Base-by-base conservation (phyloP, 2,329 filamentous ascomycete genomes). In the Aspergillus cejpii region DNA sequence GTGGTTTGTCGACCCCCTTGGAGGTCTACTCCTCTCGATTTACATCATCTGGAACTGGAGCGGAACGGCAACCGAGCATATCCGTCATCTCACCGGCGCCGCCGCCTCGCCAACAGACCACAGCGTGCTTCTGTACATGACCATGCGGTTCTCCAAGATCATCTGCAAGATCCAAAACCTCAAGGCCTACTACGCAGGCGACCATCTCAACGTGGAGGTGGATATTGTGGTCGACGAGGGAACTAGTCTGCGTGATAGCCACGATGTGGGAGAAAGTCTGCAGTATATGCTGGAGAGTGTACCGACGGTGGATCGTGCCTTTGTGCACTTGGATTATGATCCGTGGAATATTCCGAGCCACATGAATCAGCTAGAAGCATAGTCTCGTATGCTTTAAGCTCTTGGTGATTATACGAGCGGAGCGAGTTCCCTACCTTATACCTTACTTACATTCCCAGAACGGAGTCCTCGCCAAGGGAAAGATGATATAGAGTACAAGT, bases 81-180 rank as follows among this genome's bases (percentile, higher is more conserved):
- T 82, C 11, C 78, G 76, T 70, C 70, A 81, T 19, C 69, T 82
- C 4, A 79, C 81, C 1, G 79, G 79, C 43, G 80, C 80, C 51
- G 72, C 76, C 2, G 79, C 79, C n/a, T 77, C 77, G 2, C 71
- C 71, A 15, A 74, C 76, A 54, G 44, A 74, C n/a, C 78, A 89
- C 23, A 94, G 92, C 61, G 79, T 94, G 37, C 68, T 95, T 17
- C 75, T 95, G 1, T 96, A 96, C 68, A 77, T 94, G 55, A 92
- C 89, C 1, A 94, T 95, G 85, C 84, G 90, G 15, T 95, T 95
- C 62, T 89, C 89, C 37, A 87, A 85, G 54, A 85, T 85, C 10
- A 94, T 96, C 60, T 81, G 80, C 59, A 83, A 65, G 53, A 79
- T 82, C 39, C 65, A 71, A 43, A 79, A 81, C 55, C 73, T 82